Percentiles rank a stretch among this genome's conserved stretches.
phyloP scores from a whole-genome alignment of 2,329 filamentous ascomycete genomes.

The Cadophora malorum region DNA sequence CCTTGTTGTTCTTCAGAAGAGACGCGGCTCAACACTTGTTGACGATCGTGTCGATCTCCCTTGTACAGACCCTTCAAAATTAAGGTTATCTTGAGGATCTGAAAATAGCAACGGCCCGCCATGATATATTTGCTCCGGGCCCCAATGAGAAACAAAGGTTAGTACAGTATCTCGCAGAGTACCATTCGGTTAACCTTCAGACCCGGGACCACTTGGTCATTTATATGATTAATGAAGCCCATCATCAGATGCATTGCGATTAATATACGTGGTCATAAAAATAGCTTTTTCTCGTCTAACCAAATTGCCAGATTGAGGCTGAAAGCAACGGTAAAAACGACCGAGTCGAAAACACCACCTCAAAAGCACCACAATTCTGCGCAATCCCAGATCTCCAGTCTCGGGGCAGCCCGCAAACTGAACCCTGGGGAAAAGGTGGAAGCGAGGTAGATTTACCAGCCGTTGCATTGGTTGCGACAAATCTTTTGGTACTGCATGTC shows the following conservation, averaged over 20 bases:
- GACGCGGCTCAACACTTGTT: constrained; percentile 4
- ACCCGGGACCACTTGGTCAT: constrained; percentile 20
- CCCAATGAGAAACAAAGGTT: constrained; percentile 10
- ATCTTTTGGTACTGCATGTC: neutral
- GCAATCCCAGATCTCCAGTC: neutral
- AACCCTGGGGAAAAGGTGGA: neutral
- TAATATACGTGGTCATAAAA: constrained; percentile 31
- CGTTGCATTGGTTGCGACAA: constrained; percentile 6
- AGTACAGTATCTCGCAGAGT: neutral
- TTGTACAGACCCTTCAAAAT: constrained; percentile 6
- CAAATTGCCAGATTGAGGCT: constrained; percentile 32
- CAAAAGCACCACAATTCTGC: neutral
- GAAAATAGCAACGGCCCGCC: constrained; percentile 19
- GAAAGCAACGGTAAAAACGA: constrained; percentile 22
- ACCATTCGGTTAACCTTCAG: neutral
- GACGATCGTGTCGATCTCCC: neutral
- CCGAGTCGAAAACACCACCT: neutral
- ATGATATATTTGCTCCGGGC: constrained; percentile 20
- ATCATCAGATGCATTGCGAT: constrained; percentile 23
- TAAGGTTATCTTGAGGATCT: constrained; percentile 28
- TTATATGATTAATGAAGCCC: constrained; percentile 24
- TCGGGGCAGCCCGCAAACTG: neutral
- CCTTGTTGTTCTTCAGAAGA: neutral
- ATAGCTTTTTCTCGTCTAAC: constrained; percentile 30
- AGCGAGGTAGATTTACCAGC: constrained; percentile 12